Percentiles rank a stretch among this genome's conserved stretches.
Conservation (phyloP, 768 basidiomycete genomes). For the Boletus sensibilis region DNA sequence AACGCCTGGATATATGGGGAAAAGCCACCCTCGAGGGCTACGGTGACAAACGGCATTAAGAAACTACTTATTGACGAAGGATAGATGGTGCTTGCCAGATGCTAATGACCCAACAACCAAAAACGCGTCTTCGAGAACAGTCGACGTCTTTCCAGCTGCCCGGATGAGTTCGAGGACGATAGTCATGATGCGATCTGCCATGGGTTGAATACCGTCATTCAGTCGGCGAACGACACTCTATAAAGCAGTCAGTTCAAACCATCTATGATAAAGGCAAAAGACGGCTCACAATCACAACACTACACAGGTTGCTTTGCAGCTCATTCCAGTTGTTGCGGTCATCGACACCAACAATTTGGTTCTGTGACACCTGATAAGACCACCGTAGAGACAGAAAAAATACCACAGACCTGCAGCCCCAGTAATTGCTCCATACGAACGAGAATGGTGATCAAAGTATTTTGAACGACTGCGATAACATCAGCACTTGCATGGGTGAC, state of each 20-base stretch:
- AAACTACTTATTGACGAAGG: background rate
- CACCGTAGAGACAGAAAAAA: background rate
- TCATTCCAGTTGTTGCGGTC: slow-evolving; percentile 99
- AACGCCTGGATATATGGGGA: slow-evolving; percentile 82
- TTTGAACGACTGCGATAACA: slow-evolving; percentile 76
- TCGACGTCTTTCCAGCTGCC: slow-evolving; percentile 88
- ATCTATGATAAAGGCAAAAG: background rate
- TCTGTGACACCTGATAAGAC: slow-evolving; percentile 41
- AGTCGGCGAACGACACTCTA: slow-evolving; percentile 87
- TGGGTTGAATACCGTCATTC: slow-evolving; percentile 74
- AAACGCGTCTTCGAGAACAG: slow-evolving; percentile 95
- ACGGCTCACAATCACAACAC: slow-evolving; percentile 74
- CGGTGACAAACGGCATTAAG: slow-evolving; percentile 4
- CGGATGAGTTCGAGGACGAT: slow-evolving; percentile 81
- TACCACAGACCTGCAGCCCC: slow-evolving; percentile 65
- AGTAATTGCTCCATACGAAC: slow-evolving; percentile 88
- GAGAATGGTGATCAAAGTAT: slow-evolving; percentile 79
- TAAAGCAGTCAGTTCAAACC: slow-evolving; percentile 2
- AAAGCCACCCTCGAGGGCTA: slow-evolving; percentile 77
- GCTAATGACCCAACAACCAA: slow-evolving; percentile 88
- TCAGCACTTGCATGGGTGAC: slow-evolving; percentile 79
- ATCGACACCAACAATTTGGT: slow-evolving; percentile 91
- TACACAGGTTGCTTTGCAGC: slow-evolving; percentile 92
- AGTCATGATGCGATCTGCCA: slow-evolving; percentile 95
- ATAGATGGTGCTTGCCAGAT: slow-evolving; percentile 45